Evolutionary conservation across 331 rosid species (phyloP), one percentile per base, ranked within the genome.

Genomic region (Quercus lobata): DNA sequence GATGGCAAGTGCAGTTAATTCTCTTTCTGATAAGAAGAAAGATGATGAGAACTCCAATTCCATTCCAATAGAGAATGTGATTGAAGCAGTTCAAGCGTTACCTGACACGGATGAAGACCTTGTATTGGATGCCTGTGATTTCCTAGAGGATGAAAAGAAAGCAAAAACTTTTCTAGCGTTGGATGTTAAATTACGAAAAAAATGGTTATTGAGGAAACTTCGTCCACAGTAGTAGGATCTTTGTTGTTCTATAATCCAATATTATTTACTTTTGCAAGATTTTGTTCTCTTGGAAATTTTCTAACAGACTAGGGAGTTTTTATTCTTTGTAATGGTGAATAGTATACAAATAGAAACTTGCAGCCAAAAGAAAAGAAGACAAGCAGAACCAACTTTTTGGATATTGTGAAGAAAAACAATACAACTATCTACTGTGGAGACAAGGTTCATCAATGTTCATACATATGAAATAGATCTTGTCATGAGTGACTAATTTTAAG

Each of bases 91-190:
- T 16, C 96, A 92, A 88, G 90, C 92, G 19, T 86, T 92, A 86
- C 90, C 90, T 10, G 91, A 89, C 73, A 89, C 90, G 89, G 96
- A 92, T 82, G 97, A 92, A 61, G 97, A 92, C 30, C 87, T 92
- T 65, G 83, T 92, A 77, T 82, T 92, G 83, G 97, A 90, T 81
- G 96, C 97, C 37, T 92, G 96, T 22, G 96, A 92, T 80, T 83
- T 87, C 69, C 76, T 92, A 35, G 97, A 92, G 90, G 96, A 92
- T 81, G 97, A 87, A 61, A 87, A 80, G 81, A 92, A 90, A 73
- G 96, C 96, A 14, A 92, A 83, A 86, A 92, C 93, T n/a, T 92
- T 92, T 81, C 81, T 90, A 34, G 93, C 93, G 27, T 78, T 92
- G 79, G 90, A 83, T 82, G 83, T 82, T 18, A 90, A 90, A 77